Conservation (phyloP, 2,329 filamentous ascomycete species). For the Fusarium pininemorale region DNA sequence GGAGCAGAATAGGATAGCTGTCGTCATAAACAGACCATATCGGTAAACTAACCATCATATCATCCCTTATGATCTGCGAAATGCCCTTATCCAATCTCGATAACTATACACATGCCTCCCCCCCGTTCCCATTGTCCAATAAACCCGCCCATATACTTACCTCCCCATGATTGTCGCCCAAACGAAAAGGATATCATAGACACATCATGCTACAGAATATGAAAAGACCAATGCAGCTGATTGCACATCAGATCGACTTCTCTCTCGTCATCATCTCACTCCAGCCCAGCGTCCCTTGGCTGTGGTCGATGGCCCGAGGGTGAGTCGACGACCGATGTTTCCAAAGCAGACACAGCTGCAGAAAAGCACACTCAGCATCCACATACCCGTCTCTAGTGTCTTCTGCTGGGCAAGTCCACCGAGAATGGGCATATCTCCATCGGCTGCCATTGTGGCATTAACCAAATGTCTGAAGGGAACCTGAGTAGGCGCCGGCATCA, state of each 20-base stretch:
- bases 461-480: conserved; percentile 38
- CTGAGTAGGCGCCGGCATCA: conserved; percentile 74
- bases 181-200: conserved; percentile 5
- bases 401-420: conserved; percentile 69
- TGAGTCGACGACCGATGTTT: conserved; percentile 86
- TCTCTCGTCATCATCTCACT: conserved; percentile 44
- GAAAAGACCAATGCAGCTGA: not conserved
- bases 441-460: conserved; percentile 9
- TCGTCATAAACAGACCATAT: conserved; percentile 15
- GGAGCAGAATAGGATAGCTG: not conserved
- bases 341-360: conserved; percentile 97
- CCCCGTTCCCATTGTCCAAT: not conserved
- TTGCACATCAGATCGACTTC: not conserved
- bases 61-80: not conserved
- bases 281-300: conserved; percentile 58
- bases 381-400: conserved; percentile 77
- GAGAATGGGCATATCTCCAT: conserved; percentile 40
- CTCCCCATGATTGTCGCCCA: not conserved
- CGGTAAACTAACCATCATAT: not conserved
- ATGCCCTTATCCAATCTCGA: conserved; percentile 13
- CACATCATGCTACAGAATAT: conserved; percentile 6
- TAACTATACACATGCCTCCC: not conserved
- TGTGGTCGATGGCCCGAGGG: conserved; percentile 58
- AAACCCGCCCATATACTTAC: not conserved
- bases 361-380: conserved; percentile 93